Evolutionary conservation across 305 asterid genomes (phyloP).

Genomic region (Solanum hybrid): DNA sequence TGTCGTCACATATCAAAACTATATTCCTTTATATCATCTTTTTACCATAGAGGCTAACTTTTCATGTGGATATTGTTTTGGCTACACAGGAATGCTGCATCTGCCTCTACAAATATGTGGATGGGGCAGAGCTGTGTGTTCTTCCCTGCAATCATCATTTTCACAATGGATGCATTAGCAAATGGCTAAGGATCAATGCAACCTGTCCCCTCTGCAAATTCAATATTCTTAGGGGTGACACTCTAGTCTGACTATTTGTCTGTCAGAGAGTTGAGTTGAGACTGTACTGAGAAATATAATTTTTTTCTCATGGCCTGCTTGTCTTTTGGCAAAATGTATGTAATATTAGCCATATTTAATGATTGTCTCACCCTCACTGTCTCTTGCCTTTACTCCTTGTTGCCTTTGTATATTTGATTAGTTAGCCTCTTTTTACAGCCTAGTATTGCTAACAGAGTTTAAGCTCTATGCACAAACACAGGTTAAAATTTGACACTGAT

Average conservation of each 20-base stretch:
- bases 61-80: not conserved
- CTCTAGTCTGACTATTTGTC: constrained; percentile 33
- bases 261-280: not conserved
- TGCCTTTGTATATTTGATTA: not conserved
- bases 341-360: not conserved
- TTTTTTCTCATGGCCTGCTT: not conserved
- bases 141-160: constrained; percentile 93
- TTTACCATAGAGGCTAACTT: not conserved
- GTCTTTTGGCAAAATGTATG: not conserved
- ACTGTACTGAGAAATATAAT: not conserved
- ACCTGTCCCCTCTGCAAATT: constrained; percentile 89
- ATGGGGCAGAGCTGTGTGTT: constrained; percentile 67
- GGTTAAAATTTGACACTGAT: not conserved
- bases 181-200: constrained; percentile 81
- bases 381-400: not conserved
- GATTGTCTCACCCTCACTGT: not conserved
- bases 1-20: not conserved
- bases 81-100: constrained; percentile 72
- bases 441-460: not conserved
- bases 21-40: not conserved
- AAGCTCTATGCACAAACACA: not conserved
- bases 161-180: constrained; percentile 63
- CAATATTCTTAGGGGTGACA: constrained; percentile 55
- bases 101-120: constrained; percentile 57
- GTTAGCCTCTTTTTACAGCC: not conserved